Base-by-base conservation (phyloP, 1,284 basidiomycete genomes). In the Ceratobasidium sp. region DNA sequence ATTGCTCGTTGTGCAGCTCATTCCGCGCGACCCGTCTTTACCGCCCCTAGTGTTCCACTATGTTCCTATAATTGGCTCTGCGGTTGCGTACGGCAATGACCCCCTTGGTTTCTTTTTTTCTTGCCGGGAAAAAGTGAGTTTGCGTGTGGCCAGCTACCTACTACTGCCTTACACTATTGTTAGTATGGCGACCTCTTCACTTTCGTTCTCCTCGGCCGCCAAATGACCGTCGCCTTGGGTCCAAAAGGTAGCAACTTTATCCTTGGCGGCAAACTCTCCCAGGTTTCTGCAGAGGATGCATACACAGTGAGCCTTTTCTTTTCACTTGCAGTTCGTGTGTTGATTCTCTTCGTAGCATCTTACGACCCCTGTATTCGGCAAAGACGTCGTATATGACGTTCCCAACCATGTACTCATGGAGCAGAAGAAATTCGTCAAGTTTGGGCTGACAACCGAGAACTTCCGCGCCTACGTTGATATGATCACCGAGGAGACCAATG, bases 401-500 rank as follows among this genome's bases (percentile, higher is more conserved):
- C 97, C 98, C 44, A 99, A 99, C 85, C 93, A 96, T 77, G 88
- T 96, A 70, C 92, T 99, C 84, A 99, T 99, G 97, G 97, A 99
- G 84, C 98, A 99, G 86, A 99, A 99, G 89, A 95, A 94, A 85
- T 98, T 99, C 81, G 92, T 97, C 85, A 98, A 97, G 87, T 93
- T 96, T 81, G 97, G 97, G 57, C 90, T 99, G 10, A 94, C 96
- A 8, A 91, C 90, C 27, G 97, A 99, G 46, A 97, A 98, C 84
- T 93, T 99, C 85, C 91, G 93, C 52, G 89, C 91, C 57, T 99
- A 99, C 83, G 93, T 98, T 50, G 91, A 92, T 73, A 93, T 98
- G 90, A 96, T 99, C 81, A 91, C 93, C 78, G 88, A 94, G 52
- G 97, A 98, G 85, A 92, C 95, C 70, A 88, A 90, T 65, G 86